Base-by-base conservation (phyloP, 176 grass and related monocot species). In the Triticum monococcum region DNA sequence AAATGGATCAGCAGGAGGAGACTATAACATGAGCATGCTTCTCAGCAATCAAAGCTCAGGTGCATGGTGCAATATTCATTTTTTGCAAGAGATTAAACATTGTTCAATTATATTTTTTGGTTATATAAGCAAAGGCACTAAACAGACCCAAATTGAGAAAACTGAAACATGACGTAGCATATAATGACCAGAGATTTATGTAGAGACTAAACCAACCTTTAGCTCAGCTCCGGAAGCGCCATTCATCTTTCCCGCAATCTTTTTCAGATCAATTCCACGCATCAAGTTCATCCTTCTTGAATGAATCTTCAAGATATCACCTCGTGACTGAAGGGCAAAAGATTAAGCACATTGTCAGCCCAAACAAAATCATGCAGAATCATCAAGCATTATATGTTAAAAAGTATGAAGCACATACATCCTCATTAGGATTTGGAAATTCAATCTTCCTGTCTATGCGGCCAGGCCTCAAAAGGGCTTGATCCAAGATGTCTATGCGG, bases 211-310 rank as follows among this genome's bases (percentile, higher is more conserved):
- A 76, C 87, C 70, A 73, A 98, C 97, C 97, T 98, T 98, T 14
- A 98, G 92, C 87, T 98, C 97, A 36, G 97, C 97, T 82, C 97
- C 97, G 14, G 97, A 98, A 35, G 94, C 97, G 2, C 97, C 97
- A 85, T 98, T 96, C 97, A 98, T 98, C 76, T 98, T 98, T 68
- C 81, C 97, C 4, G 97, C 97, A 6, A 98, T 96, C 86, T 98
- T 98, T 85, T 98, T 98, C 70, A 98, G 94, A 86, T 98, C 97
- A 82, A 98, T 98, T 28, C 97, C 92, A 41, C 97, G 90, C 97
- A 98, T 96, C 89, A 98, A 90, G 84, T 98, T 98, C 97, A 98
- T 98, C 76, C 88, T 98, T 72, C 97, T 96, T 32, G 97, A 98
- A 88, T 98, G 97, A 18, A 98, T 98, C 86, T 98, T 98, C 85